A percentile compares a stretch with the other conserved stretches of the same genome.
phyloP scores from a whole-genome alignment of 768 basidiomycete genomes.

The Boletus vinaceobasis region DNA sequence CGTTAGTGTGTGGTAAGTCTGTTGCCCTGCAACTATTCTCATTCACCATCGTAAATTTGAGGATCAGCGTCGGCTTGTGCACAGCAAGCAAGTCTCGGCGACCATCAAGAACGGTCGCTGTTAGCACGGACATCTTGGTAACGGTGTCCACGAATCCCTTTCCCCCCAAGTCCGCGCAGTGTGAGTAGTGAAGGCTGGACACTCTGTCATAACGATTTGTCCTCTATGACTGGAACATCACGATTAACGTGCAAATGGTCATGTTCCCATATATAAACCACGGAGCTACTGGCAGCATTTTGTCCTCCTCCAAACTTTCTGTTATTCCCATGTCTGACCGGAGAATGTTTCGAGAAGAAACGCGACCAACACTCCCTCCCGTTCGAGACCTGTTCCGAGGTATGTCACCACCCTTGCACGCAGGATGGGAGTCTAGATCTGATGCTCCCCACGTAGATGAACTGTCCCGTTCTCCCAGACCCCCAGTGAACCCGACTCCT shows the following conservation, averaged over 20 bases:
- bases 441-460: slow-evolving; percentile 37
- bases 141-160: slow-evolving; percentile 26
- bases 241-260: slow-evolving; percentile 24
- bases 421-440: not conserved
- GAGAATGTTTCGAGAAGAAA: slow-evolving; percentile 21
- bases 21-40: slow-evolving; percentile 12
- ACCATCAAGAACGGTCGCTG: slow-evolving; percentile 33
- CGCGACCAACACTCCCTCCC: slow-evolving; percentile 63
- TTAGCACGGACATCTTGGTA: slow-evolving; percentile 26
- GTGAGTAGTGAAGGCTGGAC: slow-evolving; percentile 22
- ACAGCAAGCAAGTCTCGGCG: slow-evolving; percentile 31
- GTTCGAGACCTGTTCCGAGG: slow-evolving; percentile 70
- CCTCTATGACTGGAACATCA: slow-evolving; percentile 21
- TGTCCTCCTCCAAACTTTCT: slow-evolving; percentile 9
- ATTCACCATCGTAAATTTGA: slow-evolving; percentile 8
- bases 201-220: slow-evolving; percentile 24
- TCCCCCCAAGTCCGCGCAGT: slow-evolving; percentile 18
- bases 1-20: slow-evolving; percentile 10
- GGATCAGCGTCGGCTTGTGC: slow-evolving; percentile 31
- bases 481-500: slow-evolving; percentile 37
- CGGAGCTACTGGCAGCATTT: not conserved
- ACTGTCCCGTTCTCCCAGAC: slow-evolving; percentile 40
- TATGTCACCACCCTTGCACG: slow-evolving; percentile 21
- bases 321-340: slow-evolving; percentile 30
- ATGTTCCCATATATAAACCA: slow-evolving; percentile 26